Conservation (phyloP, 2,329 filamentous ascomycete species). For the Onygenales sp. region DNA sequence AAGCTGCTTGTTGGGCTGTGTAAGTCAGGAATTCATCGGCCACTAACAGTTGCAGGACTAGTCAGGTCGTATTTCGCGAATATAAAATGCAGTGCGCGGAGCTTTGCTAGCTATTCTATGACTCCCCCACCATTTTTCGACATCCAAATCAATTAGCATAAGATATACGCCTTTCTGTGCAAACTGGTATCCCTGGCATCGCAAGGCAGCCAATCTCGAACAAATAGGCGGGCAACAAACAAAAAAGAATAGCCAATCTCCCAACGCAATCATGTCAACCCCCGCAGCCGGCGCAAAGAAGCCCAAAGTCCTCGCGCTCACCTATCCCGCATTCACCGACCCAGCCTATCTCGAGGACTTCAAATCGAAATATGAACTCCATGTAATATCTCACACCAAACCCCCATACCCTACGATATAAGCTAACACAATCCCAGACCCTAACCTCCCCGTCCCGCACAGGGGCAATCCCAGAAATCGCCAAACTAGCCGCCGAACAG, state of each 20-base stretch:
- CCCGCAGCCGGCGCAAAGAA: background rate
- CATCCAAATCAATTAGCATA: too few relatives aligned
- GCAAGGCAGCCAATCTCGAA: too few relatives aligned
- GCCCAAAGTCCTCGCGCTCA: conserved; percentile 7
- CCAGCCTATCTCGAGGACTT: conserved; percentile 7
- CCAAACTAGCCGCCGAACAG: conserved; percentile 3
- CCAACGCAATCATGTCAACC: background rate
- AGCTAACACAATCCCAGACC: background rate
- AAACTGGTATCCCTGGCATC: background rate
- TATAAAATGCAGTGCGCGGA: too few relatives aligned
- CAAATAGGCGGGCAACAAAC: background rate
- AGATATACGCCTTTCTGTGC: too few relatives aligned
- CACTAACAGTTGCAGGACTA: too few relatives aligned
- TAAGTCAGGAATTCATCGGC: too few relatives aligned
- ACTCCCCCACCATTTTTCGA: too few relatives aligned
- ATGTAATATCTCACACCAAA: background rate
- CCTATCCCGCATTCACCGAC: conserved; percentile 7
- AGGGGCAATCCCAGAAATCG: conserved; percentile 7
- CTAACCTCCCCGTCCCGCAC: conserved; percentile 3
- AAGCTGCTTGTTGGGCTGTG: too few relatives aligned
- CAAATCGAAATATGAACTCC: conserved; percentile 8
- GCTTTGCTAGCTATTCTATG: too few relatives aligned
- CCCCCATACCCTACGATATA: too few relatives aligned
- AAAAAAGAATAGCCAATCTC: background rate
- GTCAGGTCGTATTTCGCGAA: too few relatives aligned